Evolutionary conservation across 257 asterid species (phyloP).

Genomic region (Nicotiana undulata): DNA sequence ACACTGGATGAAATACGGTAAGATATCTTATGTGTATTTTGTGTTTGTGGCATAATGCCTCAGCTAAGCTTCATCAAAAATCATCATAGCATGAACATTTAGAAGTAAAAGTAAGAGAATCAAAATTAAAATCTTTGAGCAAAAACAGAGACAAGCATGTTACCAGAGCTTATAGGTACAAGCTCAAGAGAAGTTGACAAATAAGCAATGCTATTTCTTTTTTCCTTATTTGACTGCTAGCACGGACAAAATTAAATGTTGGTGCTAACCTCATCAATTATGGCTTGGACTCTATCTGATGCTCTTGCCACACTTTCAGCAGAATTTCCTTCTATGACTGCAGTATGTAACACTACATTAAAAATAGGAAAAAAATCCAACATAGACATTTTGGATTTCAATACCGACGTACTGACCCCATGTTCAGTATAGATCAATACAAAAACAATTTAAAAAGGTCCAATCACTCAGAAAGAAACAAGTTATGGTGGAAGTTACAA

Average conservation of each 20-base stretch:
- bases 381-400: not conserved
- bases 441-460: not conserved
- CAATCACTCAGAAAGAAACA: not conserved
- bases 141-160: not conserved
- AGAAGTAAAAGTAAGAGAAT: not conserved
- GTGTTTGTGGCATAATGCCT: not conserved
- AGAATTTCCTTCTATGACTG: constrained; percentile 78
- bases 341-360: constrained; percentile 17
- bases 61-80: not conserved
- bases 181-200: not conserved
- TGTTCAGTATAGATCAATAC: not conserved
- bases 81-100: not conserved
- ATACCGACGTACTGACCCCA: not conserved
- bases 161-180: not conserved
- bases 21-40: not conserved
- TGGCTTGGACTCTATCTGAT: constrained; percentile 44
- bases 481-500: not conserved
- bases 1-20: not conserved
- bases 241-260: not conserved
- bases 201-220: not conserved
- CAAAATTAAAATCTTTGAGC: not conserved
- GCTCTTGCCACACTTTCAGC: constrained; percentile 69
- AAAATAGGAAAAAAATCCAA: not conserved
- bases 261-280: constrained; percentile 59
- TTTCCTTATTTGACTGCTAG: not conserved